Conservation (phyloP, 768 basidiomycete species). For the Kwoniella dendrophila region DNA sequence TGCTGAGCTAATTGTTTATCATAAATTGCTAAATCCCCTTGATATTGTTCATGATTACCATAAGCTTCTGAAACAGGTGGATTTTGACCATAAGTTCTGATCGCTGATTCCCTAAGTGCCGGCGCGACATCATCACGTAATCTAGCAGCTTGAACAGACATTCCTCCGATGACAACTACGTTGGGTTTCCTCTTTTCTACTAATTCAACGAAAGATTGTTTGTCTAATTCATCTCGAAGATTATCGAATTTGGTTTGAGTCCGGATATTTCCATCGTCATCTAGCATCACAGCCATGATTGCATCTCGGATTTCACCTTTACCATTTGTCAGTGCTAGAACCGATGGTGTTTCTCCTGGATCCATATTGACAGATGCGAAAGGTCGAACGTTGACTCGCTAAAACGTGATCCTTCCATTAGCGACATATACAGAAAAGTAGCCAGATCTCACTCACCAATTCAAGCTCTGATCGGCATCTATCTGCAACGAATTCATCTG, state of each 20-base stretch:
- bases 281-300: conserved; percentile 79
- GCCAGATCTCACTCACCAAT: conserved; percentile 61
- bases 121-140: conserved; percentile 45
- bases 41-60: conserved; percentile 40
- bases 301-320: conserved; percentile 92
- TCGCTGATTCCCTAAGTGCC: conserved; percentile 46
- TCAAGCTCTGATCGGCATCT: conserved; percentile 71
- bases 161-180: conserved; percentile 85
- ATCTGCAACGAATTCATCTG: conserved; percentile 77
- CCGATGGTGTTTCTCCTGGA: conserved; percentile 71
- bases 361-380: conserved; percentile 67
- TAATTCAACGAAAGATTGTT: conserved; percentile 78
- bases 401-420: conserved; percentile 8
- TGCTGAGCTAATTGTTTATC: conserved; percentile 30
- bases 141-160: conserved; percentile 70
- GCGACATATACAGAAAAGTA: background rate
- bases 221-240: conserved; percentile 68
- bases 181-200: conserved; percentile 79
- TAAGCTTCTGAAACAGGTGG: conserved; percentile 39
- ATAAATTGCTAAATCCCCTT: conserved; percentile 28
- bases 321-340: conserved; percentile 91
- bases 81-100: conserved; percentile 28
- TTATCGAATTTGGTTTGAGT: conserved; percentile 88
- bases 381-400: conserved; percentile 85
- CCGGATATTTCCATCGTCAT: conserved; percentile 85